These are phyloP conservation scores for Carex kokanica DNA, from an alignment of 176 grass and related monocot genomes.

Conservation along the genomic window DNA sequence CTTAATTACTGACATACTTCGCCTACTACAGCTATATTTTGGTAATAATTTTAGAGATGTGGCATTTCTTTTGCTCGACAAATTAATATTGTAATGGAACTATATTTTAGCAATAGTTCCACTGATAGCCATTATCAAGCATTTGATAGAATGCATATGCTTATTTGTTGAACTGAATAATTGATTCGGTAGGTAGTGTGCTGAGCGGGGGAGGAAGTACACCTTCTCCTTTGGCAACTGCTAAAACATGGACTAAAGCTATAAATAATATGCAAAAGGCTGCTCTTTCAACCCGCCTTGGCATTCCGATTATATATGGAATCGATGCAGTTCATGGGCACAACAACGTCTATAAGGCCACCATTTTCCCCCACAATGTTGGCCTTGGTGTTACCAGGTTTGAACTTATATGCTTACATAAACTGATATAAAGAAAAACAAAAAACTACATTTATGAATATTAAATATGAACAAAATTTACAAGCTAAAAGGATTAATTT, in stretches of 20 bases:
- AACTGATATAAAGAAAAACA: not conserved
- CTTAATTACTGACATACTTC: not conserved
- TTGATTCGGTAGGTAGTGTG: conserved; percentile 54
- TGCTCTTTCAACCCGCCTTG: conserved; percentile 70
- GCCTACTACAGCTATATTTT: not conserved
- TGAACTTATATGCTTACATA: not conserved
- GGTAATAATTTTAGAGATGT: not conserved
- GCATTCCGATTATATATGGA: conserved; percentile 88
- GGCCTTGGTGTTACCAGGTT: conserved; percentile 72
- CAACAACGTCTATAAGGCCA: conserved; percentile 75
- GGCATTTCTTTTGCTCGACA: not conserved
- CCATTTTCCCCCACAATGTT: conserved; percentile 89
- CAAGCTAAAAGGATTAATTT: not conserved
- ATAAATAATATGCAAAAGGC: conserved; percentile 71
- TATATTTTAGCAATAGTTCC: not conserved
- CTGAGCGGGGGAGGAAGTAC: conserved; percentile 80
- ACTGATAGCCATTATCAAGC: not conserved
- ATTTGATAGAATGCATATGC: not conserved
- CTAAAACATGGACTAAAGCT: conserved; percentile 42
- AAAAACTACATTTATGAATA: not conserved
- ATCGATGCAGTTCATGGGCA: conserved; percentile 89
- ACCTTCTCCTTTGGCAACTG: conserved; percentile 48
- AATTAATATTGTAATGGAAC: not conserved
- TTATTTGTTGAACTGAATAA: not conserved
- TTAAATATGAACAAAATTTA: not conserved